phyloP scores from a whole-genome alignment of 73 alveolate genomes.

The Uronychia binucleata region DNA sequence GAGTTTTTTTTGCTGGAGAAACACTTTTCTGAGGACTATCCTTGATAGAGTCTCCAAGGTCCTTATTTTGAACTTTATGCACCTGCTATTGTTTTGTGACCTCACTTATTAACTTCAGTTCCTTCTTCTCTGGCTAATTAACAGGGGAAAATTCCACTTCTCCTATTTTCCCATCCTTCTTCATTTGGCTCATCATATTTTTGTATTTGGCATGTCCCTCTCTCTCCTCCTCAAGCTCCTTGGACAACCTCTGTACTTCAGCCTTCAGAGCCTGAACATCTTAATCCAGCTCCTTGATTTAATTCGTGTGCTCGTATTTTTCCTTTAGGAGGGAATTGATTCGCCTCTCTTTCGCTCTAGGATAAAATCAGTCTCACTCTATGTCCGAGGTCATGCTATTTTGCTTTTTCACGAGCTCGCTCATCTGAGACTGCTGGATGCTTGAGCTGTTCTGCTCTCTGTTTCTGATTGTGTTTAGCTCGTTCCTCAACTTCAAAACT shows the following conservation, averaged over 20 bases:
- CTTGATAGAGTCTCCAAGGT: too few relatives aligned
- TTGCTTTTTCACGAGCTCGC: neutral
- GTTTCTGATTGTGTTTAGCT: neutral
- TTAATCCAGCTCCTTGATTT: neutral
- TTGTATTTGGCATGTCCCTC: neutral
- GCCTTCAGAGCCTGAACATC: neutral
- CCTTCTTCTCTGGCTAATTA: neutral
- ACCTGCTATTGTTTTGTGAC: too few relatives aligned
- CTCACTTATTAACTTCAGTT: too few relatives aligned
- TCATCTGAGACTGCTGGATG: neutral
- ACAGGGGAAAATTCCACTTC: neutral
- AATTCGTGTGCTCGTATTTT: neutral
- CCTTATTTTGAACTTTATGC: too few relatives aligned
- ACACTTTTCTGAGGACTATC: too few relatives aligned
- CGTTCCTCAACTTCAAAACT: constrained; percentile 5
- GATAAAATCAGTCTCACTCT: neutral
- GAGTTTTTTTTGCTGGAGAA: too few relatives aligned
- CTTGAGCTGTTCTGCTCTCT: neutral
- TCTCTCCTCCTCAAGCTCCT: neutral
- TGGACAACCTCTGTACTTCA: neutral
- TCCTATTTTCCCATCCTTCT: neutral
- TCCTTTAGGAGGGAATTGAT: neutral
- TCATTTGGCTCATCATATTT: neutral
- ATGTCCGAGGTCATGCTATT: neutral
- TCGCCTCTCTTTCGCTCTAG: neutral